Percentiles rank a stretch among this genome's conserved stretches.
phyloP scores from a whole-genome alignment of 179 eudicot genomes.

The Gypsophila paniculata region DNA sequence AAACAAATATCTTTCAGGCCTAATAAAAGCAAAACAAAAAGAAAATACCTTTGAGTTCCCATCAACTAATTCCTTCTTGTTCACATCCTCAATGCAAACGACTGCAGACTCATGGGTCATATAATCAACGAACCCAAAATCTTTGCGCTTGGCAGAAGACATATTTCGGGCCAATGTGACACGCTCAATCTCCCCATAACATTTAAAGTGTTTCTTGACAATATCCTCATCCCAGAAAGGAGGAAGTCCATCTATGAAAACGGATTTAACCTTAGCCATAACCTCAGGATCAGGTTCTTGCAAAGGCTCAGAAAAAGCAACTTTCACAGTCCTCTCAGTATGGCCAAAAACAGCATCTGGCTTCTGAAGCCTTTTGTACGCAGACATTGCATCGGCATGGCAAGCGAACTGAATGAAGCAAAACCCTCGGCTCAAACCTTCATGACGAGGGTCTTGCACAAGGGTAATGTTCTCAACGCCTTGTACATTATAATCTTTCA shows the following conservation, averaged over 20 bases:
- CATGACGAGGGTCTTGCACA: constrained; percentile 64
- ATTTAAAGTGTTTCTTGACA: constrained; percentile 58
- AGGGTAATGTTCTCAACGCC: constrained; percentile 66
- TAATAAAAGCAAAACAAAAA: background rate
- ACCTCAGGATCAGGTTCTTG: constrained; percentile 84
- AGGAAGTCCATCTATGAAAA: constrained; percentile 80
- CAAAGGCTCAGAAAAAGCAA: constrained; percentile 89
- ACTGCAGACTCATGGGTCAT: constrained; percentile 72
- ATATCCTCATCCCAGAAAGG: constrained; percentile 77
- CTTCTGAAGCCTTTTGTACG: constrained; percentile 83
- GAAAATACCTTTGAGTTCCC: constrained; percentile 59
- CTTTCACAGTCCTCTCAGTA: constrained; percentile 76
- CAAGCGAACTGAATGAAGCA: constrained; percentile 79
- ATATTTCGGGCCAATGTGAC: constrained; percentile 68
- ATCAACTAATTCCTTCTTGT: constrained; percentile 56
- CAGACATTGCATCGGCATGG: constrained; percentile 79
- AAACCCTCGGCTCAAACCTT: constrained; percentile 87
- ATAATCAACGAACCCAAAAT: constrained; percentile 90
- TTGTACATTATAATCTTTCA: constrained; percentile 61
- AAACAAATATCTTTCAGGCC: background rate
- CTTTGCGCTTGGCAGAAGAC: constrained; percentile 76
- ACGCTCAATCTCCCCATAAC: constrained; percentile 69
- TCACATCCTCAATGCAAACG: constrained; percentile 69
- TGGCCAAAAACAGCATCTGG: constrained; percentile 82
- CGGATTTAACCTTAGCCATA: constrained; percentile 84